Evolutionary conservation across 768 basidiomycete genomes (phyloP), one percentile per base, ranked within the genome.

Genomic region (Rhodosporidiobolus odoratus): DNA sequence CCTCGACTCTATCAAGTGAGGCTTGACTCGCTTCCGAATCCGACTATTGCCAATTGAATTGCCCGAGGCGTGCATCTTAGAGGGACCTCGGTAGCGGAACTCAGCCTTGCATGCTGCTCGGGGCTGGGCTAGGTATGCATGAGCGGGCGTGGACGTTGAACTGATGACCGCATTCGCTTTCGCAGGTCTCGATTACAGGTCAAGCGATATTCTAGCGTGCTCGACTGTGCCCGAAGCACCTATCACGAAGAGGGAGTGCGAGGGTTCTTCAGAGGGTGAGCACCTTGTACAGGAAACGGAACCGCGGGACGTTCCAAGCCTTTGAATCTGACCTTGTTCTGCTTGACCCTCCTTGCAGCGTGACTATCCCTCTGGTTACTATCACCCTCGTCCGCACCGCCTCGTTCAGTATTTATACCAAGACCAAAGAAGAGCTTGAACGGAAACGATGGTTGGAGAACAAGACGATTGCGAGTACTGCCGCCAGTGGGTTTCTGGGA

Each of bases 311-410:
- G 59, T 23, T 21, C 25, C 48, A 25, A 1, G 2, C 35, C 4
- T n/a, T 2, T n/a, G 25, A n/a, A n/a, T n/a, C 38, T 60, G 35
- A 56, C 30, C 27, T 4, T 19, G 9, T 52, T 50, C 32, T 47
- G 38, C 50, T 3, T 27, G 5, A n/a, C 38, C 25, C 35, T 40
- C 23, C 34, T 54, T 27, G 19, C 52, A n/a, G 48, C 67, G 66
- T 73, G 0, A 73, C 72, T 2, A 63, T 73, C 27, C 72, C 72
- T 1, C 58, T 73, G 25, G 58, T 66, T 6, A 66, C 72, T 10
- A 98, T 98, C 76, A 92, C 93, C 9, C 92, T 95, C 79, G 93
- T 97, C 79, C 91, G 95, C 88, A 91, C 92, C 38, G 88, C 90
- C 40, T 91, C 89, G 58, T 94, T 96, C 81, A 90, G 89, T 1